Evolutionary conservation across 305 asterid genomes (phyloP).

Genomic region (Fraxinus greggii): DNA sequence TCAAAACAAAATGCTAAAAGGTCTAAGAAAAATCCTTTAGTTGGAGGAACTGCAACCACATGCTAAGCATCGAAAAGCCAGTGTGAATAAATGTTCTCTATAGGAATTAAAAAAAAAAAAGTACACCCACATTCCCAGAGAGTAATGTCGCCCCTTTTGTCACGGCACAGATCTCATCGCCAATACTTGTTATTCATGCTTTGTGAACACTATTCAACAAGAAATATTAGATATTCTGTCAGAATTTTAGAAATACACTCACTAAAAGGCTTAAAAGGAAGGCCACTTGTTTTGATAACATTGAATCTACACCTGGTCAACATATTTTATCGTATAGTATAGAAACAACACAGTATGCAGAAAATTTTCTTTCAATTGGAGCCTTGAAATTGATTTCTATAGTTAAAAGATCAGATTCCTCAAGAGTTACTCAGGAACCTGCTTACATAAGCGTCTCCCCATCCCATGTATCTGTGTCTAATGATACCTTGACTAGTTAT

Average conservation of each 20-base stretch:
- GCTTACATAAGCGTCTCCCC: neutral
- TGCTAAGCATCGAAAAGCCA: neutral
- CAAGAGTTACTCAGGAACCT: neutral
- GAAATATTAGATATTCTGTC: neutral
- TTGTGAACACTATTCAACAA: neutral
- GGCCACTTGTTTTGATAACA: neutral
- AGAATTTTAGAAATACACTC: neutral
- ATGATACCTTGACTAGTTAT: neutral
- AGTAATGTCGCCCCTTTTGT: neutral
- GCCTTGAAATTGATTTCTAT: neutral
- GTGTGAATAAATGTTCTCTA: neutral
- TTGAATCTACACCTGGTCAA: neutral
- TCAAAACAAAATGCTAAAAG: neutral
- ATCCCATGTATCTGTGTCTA: neutral
- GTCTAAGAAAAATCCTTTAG: neutral
- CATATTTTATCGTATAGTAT: neutral
- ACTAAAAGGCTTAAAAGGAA: neutral
- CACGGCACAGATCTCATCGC: neutral
- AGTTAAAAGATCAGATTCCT: neutral
- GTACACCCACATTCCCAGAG: neutral
- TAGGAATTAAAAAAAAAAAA: neutral
- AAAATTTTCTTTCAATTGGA: neutral
- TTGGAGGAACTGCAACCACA: neutral
- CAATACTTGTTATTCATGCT: neutral
- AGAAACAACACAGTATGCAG: neutral